Conservation (phyloP, 306 rosid species). For the Inga laurina region DNA sequence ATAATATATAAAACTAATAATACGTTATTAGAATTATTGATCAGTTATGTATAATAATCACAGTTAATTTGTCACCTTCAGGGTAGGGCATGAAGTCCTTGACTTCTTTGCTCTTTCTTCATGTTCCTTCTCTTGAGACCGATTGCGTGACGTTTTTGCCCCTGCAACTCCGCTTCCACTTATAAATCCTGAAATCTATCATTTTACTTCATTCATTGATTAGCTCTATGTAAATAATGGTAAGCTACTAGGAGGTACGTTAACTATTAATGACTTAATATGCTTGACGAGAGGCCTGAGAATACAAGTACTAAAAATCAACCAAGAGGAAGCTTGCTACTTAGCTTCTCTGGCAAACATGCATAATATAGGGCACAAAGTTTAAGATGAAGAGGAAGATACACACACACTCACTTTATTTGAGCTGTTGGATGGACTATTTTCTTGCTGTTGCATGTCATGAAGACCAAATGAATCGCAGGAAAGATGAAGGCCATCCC, state of each 20-base stretch:
- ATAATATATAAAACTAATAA: not conserved
- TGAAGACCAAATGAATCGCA: conserved; percentile 30
- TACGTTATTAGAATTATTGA: not conserved
- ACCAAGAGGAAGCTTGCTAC: not conserved
- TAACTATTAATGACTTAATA: not conserved
- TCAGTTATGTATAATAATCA: not conserved
- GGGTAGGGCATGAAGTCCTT: conserved; percentile 25
- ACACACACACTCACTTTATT: conserved; percentile 33
- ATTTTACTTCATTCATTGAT: not conserved
- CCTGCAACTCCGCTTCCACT: conserved; percentile 3
- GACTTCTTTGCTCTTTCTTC: conserved; percentile 34
- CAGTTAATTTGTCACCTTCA: conserved; percentile 18
- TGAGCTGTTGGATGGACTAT: conserved; percentile 57
- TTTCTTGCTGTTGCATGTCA: conserved; percentile 32
- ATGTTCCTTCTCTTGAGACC: conserved; percentile 13
- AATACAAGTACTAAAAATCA: not conserved
- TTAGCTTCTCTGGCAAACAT: not conserved
- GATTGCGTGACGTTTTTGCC: conserved; percentile 16
- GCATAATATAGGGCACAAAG: not conserved
- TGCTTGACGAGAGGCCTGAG: not conserved
- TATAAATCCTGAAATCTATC: conserved; percentile 24
- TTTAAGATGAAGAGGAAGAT: not conserved
- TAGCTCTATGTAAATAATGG: not conserved
- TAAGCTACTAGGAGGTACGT: not conserved
- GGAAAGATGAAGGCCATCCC: conserved; percentile 2